Evolutionary conservation across 2,329 filamentous ascomycete genomes (phyloP).

Genomic region (Graphilbum fragrans): DNA sequence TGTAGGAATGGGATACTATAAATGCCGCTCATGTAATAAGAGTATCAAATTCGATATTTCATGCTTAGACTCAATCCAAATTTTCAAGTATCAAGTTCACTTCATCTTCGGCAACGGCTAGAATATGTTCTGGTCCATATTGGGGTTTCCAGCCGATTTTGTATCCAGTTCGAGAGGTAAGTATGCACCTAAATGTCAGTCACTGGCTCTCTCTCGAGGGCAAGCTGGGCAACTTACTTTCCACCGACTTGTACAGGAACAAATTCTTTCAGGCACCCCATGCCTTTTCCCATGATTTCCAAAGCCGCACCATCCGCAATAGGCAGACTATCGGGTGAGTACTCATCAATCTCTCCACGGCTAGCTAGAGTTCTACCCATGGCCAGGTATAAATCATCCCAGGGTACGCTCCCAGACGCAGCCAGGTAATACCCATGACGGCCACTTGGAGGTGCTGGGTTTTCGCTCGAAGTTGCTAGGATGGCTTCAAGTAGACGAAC

Average conservation of each 20-base stretch:
- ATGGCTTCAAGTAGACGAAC: conserved; percentile 31
- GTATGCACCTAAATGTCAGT: too few species aligned
- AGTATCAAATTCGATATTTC: too few species aligned
- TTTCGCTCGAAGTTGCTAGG: conserved; percentile 22
- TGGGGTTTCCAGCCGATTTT: too few species aligned
- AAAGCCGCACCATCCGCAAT: conserved; percentile 22
- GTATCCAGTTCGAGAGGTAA: too few species aligned
- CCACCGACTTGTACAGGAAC: conserved; percentile 30
- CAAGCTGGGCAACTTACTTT: conserved; percentile 1
- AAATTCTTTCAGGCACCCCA: conserved; percentile 20
- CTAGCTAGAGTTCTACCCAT: conserved; percentile 28
- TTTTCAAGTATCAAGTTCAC: too few species aligned
- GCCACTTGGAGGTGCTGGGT: conserved; percentile 15
- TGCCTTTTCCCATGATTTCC: conserved; percentile 26
- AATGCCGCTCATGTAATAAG: too few species aligned
- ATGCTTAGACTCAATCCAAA: too few species aligned
- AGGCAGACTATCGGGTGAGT: conserved; percentile 15
- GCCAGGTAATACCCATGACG: conserved; percentile 38
- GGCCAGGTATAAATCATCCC: conserved; percentile 35
- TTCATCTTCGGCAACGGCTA: too few species aligned
- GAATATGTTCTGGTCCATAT: too few species aligned
- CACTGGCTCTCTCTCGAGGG: too few species aligned
- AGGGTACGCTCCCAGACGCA: conserved; percentile 31
- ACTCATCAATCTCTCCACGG: conserved; percentile 24
- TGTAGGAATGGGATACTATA: too few species aligned